Conservation (phyloP, 2,329 filamentous ascomycete species). For the Paraphaeosphaeria minitans region DNA sequence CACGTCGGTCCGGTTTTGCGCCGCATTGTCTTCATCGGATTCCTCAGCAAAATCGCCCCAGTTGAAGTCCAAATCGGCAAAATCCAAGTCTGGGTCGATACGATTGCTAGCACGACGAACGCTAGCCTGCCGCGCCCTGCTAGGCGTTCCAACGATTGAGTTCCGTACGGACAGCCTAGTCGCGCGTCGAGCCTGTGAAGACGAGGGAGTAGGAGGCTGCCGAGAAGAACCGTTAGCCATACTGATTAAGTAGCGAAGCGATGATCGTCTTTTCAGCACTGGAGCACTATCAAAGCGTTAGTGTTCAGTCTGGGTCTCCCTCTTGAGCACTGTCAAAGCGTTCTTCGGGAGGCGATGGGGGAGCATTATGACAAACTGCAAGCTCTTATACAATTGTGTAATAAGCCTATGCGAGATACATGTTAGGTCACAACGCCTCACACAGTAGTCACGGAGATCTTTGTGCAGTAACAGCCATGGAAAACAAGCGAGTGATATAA, state of each 20-base stretch:
- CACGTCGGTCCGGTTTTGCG: not conserved
- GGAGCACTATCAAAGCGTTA: not conserved
- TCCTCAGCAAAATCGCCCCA: not conserved
- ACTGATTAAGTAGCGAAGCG: not conserved
- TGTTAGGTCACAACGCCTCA: conserved; percentile 14
- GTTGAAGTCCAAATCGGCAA: not conserved
- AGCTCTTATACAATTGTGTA: not conserved
- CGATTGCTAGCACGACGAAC: conserved; percentile 7
- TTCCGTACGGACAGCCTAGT: conserved; percentile 9
- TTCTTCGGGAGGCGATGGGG: not conserved
- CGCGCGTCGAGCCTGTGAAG: conserved; percentile 18
- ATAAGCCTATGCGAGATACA: conserved; percentile 9
- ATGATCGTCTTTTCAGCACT: not conserved
- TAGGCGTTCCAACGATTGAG: not conserved
- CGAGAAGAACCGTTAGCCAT: conserved; percentile 14
- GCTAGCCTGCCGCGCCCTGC: not conserved
- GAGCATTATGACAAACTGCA: not conserved
- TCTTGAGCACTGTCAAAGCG: not conserved
- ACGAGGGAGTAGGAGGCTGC: conserved; percentile 11
- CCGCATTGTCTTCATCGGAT: not conserved
- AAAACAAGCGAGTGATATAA: conserved; percentile 13
- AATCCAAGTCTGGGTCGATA: not conserved
- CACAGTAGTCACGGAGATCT: conserved; percentile 12
- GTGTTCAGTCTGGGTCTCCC: not conserved
- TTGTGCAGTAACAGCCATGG: conserved; percentile 19